Conservation (phyloP, 495 filamentous ascomycete genomes). For the Xanthoparmelia taractica region DNA sequence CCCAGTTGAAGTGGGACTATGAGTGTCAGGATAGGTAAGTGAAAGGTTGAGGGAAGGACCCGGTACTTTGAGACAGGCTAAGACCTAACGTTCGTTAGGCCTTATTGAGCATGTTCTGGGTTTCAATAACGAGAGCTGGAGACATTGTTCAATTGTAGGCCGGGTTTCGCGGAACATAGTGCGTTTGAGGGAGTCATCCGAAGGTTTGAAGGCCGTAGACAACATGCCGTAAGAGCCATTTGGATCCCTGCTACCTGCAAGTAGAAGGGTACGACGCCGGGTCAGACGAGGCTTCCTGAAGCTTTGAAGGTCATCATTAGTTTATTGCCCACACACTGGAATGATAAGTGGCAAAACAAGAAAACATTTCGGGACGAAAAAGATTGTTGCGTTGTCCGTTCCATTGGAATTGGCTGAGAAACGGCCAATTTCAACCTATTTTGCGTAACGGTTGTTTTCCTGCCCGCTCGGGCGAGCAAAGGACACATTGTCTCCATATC, state of each 20-base stretch:
- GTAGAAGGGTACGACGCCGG: not conserved
- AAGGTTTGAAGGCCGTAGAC: not conserved
- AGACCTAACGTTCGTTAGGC: not conserved
- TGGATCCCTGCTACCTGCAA: not conserved
- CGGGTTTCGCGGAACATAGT: not conserved
- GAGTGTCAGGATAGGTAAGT: not conserved
- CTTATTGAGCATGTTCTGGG: not conserved
- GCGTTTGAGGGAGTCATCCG: not conserved
- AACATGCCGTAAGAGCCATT: not conserved
- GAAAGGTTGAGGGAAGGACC: not conserved
- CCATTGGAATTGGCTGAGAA: not conserved
- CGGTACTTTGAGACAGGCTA: not conserved
- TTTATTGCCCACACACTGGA: not conserved
- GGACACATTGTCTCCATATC: not conserved
- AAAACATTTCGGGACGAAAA: not conserved
- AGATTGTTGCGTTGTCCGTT: not conserved
- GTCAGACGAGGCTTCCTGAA: not conserved
- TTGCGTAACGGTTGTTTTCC: not conserved
- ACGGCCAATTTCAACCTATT: not conserved
- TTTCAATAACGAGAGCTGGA: not conserved
- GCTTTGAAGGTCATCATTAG: not conserved
- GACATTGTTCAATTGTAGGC: not conserved
- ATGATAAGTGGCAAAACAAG: not conserved
- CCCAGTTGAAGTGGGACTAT: too few species aligned
- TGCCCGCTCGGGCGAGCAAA: not conserved